These are phyloP conservation scores for Alopecurus myosuroides DNA, from an alignment of 176 grass and related monocot genomes.

Conservation along the genomic window DNA sequence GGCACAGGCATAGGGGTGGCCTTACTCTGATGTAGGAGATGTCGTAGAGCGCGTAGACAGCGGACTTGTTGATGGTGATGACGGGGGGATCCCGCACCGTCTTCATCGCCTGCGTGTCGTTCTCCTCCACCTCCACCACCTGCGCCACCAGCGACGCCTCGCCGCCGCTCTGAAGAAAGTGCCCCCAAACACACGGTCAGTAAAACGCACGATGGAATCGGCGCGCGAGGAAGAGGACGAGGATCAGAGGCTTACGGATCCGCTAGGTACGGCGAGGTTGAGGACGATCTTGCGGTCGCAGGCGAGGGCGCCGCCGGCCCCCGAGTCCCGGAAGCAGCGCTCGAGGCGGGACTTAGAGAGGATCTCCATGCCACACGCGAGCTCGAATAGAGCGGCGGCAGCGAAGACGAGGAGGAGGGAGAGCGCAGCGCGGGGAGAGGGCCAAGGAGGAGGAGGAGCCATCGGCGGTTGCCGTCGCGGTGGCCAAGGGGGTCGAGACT, in stretches of 20 bases:
- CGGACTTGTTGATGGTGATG: conserved; percentile 69
- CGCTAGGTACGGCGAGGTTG: conserved; percentile 63
- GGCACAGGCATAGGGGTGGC: neutral
- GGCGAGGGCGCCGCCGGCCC: conserved; percentile 25
- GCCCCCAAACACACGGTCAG: neutral
- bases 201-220: neutral
- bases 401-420: neutral
- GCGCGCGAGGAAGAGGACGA: neutral
- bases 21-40: conserved; percentile 65
- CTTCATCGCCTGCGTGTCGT: conserved; percentile 31
- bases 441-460: neutral
- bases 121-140: conserved; percentile 57
- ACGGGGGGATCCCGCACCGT: conserved; percentile 45
- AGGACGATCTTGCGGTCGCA: conserved; percentile 70
- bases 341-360: conserved; percentile 70
- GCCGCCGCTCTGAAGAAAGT: conserved; percentile 47
- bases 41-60: conserved; percentile 46
- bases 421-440: neutral
- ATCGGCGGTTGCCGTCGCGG: conserved; percentile 3
- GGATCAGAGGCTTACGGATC: conserved; percentile 27
- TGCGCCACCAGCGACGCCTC: conserved; percentile 72
- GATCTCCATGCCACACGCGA: conserved; percentile 32
- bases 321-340: conserved; percentile 40
- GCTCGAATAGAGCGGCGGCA: neutral
- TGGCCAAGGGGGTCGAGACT: neutral